A percentile compares a stretch with the other conserved stretches of the same genome.
These are phyloP conservation scores for Elasticomyces elasticus DNA, from an alignment of 495 filamentous ascomycete species.

Conservation along the genomic window DNA sequence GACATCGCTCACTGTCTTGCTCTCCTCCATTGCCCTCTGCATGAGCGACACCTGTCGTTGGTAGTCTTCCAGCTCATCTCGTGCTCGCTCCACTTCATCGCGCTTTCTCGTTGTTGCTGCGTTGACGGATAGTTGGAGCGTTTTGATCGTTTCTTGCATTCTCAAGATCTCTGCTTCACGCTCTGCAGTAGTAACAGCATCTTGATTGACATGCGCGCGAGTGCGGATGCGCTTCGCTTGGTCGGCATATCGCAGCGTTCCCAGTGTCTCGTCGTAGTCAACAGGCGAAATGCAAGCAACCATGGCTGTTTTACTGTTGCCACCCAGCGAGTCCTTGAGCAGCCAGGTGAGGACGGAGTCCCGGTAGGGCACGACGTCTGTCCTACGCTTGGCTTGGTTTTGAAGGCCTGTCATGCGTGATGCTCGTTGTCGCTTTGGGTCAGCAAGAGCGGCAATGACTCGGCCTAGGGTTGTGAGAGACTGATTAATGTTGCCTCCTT, in stretches of 20 bases:
- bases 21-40: slow-evolving; percentile 92
- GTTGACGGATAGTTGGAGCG: slow-evolving; percentile 62
- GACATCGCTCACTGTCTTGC: slow-evolving; percentile 71
- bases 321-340: slow-evolving; percentile 86
- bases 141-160: slow-evolving; percentile 87
- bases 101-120: slow-evolving; percentile 39
- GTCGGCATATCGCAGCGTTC: slow-evolving; percentile 91
- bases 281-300: slow-evolving; percentile 92
- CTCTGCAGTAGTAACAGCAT: slow-evolving; percentile 73
- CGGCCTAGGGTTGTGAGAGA: slow-evolving; percentile 90
- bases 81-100: slow-evolving; percentile 39
- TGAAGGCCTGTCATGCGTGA: slow-evolving; percentile 5
- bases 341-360: slow-evolving; percentile 98
- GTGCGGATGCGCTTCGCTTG: slow-evolving; percentile 97
- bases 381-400: slow-evolving; percentile 34
- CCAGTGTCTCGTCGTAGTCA: slow-evolving; percentile 95
- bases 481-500: slow-evolving; percentile 98
- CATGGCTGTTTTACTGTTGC: slow-evolving; percentile 97
- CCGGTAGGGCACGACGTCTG: slow-evolving; percentile 80
- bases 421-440: slow-evolving; percentile 40
- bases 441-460: slow-evolving; percentile 93
- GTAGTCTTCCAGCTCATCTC: slow-evolving; percentile 79
- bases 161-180: slow-evolving; percentile 85
- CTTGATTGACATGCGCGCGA: slow-evolving; percentile 92
- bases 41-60: slow-evolving; percentile 75